Evolutionary conservation across 2,329 filamentous ascomycete species (phyloP).

Genomic region (Ophiostoma angusticollis): DNA sequence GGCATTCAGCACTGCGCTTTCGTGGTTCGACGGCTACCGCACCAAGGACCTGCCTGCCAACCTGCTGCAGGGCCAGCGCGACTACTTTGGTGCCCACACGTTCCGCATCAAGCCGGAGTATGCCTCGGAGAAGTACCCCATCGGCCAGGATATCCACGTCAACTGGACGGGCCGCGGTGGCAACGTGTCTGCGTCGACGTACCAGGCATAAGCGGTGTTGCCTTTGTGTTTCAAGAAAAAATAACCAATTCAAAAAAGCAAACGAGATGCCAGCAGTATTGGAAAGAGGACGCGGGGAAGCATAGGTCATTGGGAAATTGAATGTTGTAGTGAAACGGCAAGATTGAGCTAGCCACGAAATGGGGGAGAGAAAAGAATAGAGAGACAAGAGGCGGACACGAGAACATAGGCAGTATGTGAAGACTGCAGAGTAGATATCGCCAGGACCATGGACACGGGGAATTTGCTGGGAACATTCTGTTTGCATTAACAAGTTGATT

Average conservation of each 20-base stretch:
- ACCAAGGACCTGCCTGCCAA: constrained; percentile 96
- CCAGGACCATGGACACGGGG: no score
- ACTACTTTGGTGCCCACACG: constrained; percentile 96
- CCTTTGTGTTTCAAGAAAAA: not conserved
- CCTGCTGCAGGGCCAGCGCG: constrained; percentile 95
- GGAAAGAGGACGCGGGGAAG: no score
- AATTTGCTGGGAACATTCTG: no score
- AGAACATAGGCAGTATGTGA: no score
- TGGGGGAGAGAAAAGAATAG: no score
- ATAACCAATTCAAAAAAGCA: not conserved
- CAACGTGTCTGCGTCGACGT: constrained; percentile 93
- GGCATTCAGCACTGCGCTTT: constrained; percentile 90
- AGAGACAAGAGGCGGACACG: no score
- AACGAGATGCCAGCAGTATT: no score
- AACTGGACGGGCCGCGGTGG: constrained; percentile 99
- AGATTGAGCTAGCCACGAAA: no score
- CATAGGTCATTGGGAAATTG: no score
- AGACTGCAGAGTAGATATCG: no score
- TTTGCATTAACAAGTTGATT: no score
- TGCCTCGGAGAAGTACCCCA: constrained; percentile 67
- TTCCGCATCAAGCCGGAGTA: constrained; percentile 76
- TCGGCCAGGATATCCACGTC: constrained; percentile 85
- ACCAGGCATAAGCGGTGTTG: constrained; percentile 70
- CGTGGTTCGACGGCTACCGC: constrained; percentile 98
- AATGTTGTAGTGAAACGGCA: no score